These are phyloP conservation scores for Fraxinus ornus DNA, from an alignment of 305 asterid species.

Conservation along the genomic window DNA sequence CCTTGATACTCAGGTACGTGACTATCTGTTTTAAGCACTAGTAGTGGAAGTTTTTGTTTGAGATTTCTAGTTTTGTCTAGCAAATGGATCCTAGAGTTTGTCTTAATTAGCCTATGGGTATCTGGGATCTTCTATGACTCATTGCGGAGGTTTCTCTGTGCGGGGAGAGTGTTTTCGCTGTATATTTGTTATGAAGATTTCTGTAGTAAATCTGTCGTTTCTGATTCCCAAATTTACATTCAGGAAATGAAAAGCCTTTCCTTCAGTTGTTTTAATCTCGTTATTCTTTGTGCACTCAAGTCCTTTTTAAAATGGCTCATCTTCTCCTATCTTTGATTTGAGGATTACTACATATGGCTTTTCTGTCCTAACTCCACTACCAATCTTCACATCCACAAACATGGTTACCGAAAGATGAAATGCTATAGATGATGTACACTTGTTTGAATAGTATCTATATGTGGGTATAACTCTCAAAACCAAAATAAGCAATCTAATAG, in stretches of 20 bases:
- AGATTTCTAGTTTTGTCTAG: neutral
- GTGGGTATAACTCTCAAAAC: neutral
- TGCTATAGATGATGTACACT: neutral
- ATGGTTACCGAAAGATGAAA: neutral
- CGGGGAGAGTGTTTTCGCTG: neutral
- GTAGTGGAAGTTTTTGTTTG: constrained; percentile 9
- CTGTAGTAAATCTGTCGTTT: neutral
- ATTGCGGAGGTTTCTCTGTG: neutral
- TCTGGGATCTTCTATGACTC: neutral
- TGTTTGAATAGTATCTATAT: neutral
- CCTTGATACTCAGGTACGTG: constrained; percentile 88
- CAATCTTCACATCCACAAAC: neutral
- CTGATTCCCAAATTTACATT: neutral
- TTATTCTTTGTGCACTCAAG: neutral
- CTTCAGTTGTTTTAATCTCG: neutral
- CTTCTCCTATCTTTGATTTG: neutral
- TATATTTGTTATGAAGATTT: neutral
- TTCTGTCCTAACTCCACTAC: neutral
- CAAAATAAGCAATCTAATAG: neutral
- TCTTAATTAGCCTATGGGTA: neutral
- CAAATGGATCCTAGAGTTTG: neutral
- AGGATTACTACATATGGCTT: neutral
- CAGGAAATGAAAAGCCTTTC: neutral
- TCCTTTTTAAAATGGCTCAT: neutral
- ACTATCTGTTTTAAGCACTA: constrained; percentile 22